Percentiles rank a stretch among this genome's conserved stretches.
phyloP scores from a whole-genome alignment of 352 stramenopile species.

The Achlya hypogyna region DNA sequence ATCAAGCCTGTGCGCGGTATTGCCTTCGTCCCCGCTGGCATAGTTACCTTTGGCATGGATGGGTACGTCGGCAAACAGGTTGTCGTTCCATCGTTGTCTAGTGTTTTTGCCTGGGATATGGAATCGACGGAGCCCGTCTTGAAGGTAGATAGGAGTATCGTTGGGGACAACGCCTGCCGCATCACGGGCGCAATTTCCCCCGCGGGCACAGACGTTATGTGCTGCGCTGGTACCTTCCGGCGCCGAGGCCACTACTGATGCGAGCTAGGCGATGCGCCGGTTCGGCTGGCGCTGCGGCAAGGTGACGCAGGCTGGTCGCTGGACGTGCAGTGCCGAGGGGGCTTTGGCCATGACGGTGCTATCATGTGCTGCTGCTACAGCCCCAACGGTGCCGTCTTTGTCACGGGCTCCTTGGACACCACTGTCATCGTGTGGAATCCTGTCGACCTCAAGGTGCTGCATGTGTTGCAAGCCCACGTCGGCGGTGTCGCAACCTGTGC shows the following conservation, averaged over 20 bases:
- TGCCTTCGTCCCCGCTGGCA: background rate
- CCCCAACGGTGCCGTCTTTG: background rate
- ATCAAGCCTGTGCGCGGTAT: background rate
- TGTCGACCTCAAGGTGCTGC: background rate
- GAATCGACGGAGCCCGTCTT: background rate
- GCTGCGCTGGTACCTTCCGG: background rate
- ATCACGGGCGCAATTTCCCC: background rate
- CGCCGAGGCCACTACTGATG: too few species aligned
- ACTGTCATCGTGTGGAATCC: background rate
- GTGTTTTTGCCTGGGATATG: background rate
- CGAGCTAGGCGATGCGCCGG: too few species aligned
- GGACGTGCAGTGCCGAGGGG: background rate
- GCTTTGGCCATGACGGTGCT: slow-evolving; percentile 5
- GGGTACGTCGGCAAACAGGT: background rate
- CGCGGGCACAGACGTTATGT: background rate
- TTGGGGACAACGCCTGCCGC: background rate
- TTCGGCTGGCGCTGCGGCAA: too few species aligned
- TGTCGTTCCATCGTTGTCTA: background rate
- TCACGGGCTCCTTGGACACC: slow-evolving; percentile 3
- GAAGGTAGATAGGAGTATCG: background rate
- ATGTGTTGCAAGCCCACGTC: background rate
- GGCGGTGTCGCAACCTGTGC: background rate
- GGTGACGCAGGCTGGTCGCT: too few species aligned
- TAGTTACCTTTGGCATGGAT: slow-evolving; percentile 4
- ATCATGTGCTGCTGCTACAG: slow-evolving; percentile 3